phyloP scores from a whole-genome alignment of 495 filamentous ascomycete genomes.

The Aspergillus ellipticus region DNA sequence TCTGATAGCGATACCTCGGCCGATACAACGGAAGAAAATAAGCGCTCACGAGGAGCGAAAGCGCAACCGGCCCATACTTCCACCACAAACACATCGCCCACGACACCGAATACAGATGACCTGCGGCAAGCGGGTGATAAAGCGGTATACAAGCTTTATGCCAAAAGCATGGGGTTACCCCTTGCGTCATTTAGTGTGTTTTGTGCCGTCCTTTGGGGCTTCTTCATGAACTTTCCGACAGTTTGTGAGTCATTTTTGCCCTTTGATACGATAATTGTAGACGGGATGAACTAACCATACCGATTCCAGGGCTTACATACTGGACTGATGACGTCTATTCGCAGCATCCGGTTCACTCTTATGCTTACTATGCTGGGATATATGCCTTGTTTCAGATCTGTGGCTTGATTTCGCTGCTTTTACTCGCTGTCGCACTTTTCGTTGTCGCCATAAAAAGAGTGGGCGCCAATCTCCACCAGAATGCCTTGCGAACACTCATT shows the following conservation, averaged over 20 bases:
- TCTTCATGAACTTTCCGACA: slow-evolving; percentile 33
- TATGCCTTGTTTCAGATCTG: slow-evolving; percentile 27
- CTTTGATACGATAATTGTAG: no score
- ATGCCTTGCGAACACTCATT: slow-evolving; percentile 13
- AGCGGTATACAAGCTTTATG: slow-evolving; percentile 16
- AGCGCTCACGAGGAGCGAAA: no score
- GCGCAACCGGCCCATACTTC: no score
- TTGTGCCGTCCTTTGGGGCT: slow-evolving; percentile 23
- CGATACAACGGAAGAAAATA: no score
- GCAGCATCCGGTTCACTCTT: slow-evolving; percentile 21
- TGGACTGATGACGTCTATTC: slow-evolving; percentile 32
- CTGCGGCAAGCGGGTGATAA: no score
- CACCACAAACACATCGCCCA: no score
- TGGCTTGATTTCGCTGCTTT: slow-evolving; percentile 5
- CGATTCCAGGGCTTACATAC: slow-evolving; percentile 22
- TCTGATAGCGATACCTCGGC: no score
- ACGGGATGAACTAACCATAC: no score
- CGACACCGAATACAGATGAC: no score
- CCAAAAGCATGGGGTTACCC: slow-evolving; percentile 25
- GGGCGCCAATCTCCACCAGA: slow-evolving; percentile 11
- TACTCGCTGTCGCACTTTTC: not conserved
- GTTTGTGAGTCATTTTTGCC: slow-evolving; percentile 17
- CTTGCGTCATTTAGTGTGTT: slow-evolving; percentile 13
- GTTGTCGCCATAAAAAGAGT: slow-evolving; percentile 1
- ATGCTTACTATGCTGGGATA: slow-evolving; percentile 31